These are phyloP conservation scores for Boletellus deceptivus DNA, from an alignment of 1,284 basidiomycete genomes.

Conservation along the genomic window DNA sequence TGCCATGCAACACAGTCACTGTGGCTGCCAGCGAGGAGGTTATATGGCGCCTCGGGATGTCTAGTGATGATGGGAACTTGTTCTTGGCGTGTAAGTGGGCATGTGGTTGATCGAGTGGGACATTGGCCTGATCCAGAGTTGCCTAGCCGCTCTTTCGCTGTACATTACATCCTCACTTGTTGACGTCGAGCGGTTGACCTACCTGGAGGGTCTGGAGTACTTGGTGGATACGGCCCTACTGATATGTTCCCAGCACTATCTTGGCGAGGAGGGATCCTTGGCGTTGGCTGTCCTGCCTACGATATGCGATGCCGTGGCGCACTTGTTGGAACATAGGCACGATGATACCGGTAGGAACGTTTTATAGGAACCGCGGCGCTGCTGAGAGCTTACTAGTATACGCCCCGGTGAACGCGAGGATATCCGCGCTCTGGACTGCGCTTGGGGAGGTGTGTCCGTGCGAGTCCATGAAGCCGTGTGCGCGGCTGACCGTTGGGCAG, in stretches of 20 bases:
- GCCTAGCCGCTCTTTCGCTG: slow-evolving; percentile 49
- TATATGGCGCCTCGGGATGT: slow-evolving; percentile 27
- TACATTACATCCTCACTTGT: slow-evolving; percentile 38
- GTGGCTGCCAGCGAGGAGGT: slow-evolving; percentile 15
- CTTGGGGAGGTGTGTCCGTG: slow-evolving; percentile 22
- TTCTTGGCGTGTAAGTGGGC: slow-evolving; percentile 25
- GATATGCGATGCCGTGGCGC: slow-evolving; percentile 48
- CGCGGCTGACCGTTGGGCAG: slow-evolving; percentile 9
- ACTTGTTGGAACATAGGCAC: slow-evolving; percentile 35
- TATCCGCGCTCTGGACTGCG: slow-evolving; percentile 38
- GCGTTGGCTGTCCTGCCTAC: slow-evolving; percentile 47
- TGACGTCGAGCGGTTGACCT: slow-evolving; percentile 36
- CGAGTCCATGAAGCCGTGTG: neutral
- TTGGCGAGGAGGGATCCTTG: slow-evolving; percentile 46
- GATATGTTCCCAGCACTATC: slow-evolving; percentile 43
- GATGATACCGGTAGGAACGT: slow-evolving; percentile 34
- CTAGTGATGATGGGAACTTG: slow-evolving; percentile 12
- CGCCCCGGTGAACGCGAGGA: slow-evolving; percentile 49
- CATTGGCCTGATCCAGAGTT: slow-evolving; percentile 8
- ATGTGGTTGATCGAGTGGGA: neutral
- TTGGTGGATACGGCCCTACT: slow-evolving; percentile 49
- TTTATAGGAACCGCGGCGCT: neutral
- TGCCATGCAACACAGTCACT: slow-evolving; percentile 4
- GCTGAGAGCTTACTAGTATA: slow-evolving; percentile 9
- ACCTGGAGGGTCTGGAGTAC: slow-evolving; percentile 54